Evolutionary conservation across 768 basidiomycete species (phyloP), one percentile per base, ranked within the genome.

Genomic region (Tremella fuciformis): DNA sequence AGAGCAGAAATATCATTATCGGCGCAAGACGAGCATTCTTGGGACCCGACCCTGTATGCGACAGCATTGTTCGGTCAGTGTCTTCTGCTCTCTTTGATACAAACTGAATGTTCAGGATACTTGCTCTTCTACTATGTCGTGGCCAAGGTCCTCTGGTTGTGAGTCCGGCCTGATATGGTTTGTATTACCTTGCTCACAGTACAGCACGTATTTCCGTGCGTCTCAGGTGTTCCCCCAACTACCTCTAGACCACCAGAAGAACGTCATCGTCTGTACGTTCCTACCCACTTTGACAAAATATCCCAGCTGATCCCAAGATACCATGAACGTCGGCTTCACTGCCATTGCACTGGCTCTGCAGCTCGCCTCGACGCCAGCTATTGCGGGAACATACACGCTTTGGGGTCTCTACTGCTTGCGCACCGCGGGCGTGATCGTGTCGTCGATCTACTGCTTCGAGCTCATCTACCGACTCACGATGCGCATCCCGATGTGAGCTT

Each of bases 11-110:
- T 70, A 16, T 60, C 69, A 7, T 51, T 70, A 66, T 57, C 50
- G 40, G 24, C 19, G 15, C 29, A 38, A 34, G 59, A 59, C 44
- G 24, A 39, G 18, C 67, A 69, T 53, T 66, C 65, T 21, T 70
- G 69, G 69, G 64, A 65, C 44, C 61, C 63, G 19, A 67, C 61
- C 13, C 44, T 62, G 11, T 70, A 66, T 29, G 58, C 69, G 9
- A 67, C 66, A 1, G 42, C 50, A 8, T 61, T 56, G 16, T 61
- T 63, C 15, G 65, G 65, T 67, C 34, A 53, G 64, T 50, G 38
- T 26, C 34, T 18, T 39, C 34, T 34, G 26, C 42, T 4, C 6
- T 4, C n/a, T 15, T 11, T 8, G 16, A 22, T 8, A 22, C 42
- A 15, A 15, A n/a, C 16, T 50, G 7, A 22, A 6, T 39, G 25